These are phyloP conservation scores for Posidonia australis DNA, from an alignment of 106 monocot genomes.

Conservation along the genomic window DNA sequence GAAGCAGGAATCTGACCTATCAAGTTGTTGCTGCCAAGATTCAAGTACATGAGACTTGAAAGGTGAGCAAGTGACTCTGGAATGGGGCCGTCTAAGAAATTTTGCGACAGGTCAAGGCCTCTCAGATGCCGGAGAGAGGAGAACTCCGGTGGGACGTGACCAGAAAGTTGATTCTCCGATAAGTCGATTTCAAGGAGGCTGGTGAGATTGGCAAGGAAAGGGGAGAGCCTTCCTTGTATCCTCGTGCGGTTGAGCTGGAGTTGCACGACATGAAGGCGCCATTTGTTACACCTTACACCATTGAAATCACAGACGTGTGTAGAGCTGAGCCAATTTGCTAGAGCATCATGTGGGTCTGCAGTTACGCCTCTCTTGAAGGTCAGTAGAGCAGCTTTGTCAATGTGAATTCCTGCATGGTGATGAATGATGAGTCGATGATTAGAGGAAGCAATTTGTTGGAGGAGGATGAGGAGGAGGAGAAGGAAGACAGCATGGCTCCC, in stretches of 20 bases:
- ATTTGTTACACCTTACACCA: background rate
- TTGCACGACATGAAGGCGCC: background rate
- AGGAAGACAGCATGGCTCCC: slow-evolving; percentile 4
- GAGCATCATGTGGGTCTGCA: slow-evolving; percentile 1
- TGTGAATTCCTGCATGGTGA: background rate
- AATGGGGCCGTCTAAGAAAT: slow-evolving; percentile 18
- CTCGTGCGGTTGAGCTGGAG: background rate
- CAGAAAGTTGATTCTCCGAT: slow-evolving; percentile 23
- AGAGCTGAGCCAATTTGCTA: background rate
- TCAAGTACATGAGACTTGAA: slow-evolving; percentile 18
- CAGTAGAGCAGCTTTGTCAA: slow-evolving; percentile 22
- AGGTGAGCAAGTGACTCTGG: slow-evolving; percentile 21
- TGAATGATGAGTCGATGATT: no score
- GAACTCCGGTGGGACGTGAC: slow-evolving; percentile 27
- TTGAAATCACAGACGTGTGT: slow-evolving; percentile 1
- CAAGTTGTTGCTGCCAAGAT: slow-evolving; percentile 22
- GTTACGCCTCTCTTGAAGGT: slow-evolving; percentile 8
- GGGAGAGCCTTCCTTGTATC: slow-evolving; percentile 9
- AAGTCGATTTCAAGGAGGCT: slow-evolving; percentile 20
- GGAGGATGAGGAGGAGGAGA: slow-evolving; percentile 15
- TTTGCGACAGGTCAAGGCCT: slow-evolving; percentile 18
- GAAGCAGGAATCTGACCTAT: slow-evolving; percentile 24
- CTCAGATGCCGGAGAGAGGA: slow-evolving; percentile 12
- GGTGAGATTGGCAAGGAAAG: slow-evolving; percentile 28
- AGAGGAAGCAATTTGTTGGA: background rate